Evolutionary conservation across 2,329 filamentous ascomycete species (phyloP).

Genomic region (Acephala macrosclerotiorum): DNA sequence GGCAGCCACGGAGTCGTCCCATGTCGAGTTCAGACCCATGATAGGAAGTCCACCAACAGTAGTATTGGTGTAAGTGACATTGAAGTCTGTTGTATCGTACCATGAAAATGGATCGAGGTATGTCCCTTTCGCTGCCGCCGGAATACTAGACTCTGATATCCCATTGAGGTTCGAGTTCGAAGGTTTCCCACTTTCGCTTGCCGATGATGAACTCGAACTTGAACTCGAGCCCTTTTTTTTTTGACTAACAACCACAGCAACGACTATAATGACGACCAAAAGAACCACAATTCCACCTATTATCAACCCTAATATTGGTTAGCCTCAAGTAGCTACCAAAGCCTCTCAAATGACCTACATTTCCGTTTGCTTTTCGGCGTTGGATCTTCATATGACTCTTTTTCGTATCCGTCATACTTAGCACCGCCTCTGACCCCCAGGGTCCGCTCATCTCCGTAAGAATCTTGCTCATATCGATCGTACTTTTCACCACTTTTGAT

Average conservation of each 20-base stretch:
- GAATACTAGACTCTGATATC: conserved; percentile 56
- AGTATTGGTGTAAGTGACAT: conserved; percentile 87
- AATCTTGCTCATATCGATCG: conserved; percentile 38
- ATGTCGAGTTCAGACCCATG: conserved; percentile 86
- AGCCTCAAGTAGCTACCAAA: not conserved
- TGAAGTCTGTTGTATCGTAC: conserved; percentile 91
- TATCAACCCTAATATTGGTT: not conserved
- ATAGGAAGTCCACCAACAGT: conserved; percentile 87
- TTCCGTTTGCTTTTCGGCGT: conserved; percentile 63
- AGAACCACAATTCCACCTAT: conserved; percentile 57
- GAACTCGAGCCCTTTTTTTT: conserved; percentile 54
- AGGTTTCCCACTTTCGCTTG: conserved; percentile 33
- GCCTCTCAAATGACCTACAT: conserved; percentile 53
- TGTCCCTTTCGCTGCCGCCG: conserved; percentile 72
- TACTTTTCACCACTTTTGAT: conserved; percentile 54
- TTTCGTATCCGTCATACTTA: conserved; percentile 56
- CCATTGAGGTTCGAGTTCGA: conserved; percentile 57
- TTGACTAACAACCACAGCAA: conserved; percentile 71
- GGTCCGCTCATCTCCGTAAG: conserved; percentile 61
- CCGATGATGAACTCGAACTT: conserved; percentile 22
- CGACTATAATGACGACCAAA: conserved; percentile 70
- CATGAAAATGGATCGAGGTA: conserved; percentile 90
- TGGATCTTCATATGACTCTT: conserved; percentile 19
- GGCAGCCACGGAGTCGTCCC: conserved; percentile 82
- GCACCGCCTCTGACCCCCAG: conserved; percentile 56